phyloP scores from a whole-genome alignment of 1,284 basidiomycete species.

The Ganoderma lucidum region DNA sequence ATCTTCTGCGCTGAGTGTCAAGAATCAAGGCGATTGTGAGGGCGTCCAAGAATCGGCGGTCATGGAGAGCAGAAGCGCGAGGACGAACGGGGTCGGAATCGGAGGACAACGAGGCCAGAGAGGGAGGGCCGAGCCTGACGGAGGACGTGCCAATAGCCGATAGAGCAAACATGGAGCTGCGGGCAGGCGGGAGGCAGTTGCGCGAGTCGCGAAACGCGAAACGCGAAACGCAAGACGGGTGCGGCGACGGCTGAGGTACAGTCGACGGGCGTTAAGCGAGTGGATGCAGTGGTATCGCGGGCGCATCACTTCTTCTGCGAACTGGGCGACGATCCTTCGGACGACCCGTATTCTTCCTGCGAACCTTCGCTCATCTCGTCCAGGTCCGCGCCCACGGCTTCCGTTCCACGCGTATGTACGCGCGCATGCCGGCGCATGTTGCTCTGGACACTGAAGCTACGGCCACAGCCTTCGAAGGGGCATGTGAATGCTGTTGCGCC shows the following conservation, averaged over 20 bases:
- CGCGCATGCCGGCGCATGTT: conserved; percentile 88
- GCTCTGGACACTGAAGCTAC: conserved; percentile 85
- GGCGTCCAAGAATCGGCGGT: not conserved
- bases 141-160: not conserved
- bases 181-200: not conserved
- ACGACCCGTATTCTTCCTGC: conserved; percentile 32
- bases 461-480: conserved; percentile 76
- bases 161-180: not conserved
- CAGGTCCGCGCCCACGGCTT: conserved; percentile 32
- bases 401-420: conserved; percentile 58
- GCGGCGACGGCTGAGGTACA: not conserved
- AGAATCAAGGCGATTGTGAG: not conserved
- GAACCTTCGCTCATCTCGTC: conserved; percentile 37
- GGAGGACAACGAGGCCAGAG: not conserved
- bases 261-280: conserved; percentile 2
- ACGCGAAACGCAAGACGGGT: not conserved
- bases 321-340: conserved; percentile 29
- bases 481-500: conserved; percentile 71
- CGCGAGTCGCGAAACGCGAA: not conserved
- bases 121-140: not conserved
- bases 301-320: conserved; percentile 24
- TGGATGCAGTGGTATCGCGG: not conserved
- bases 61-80: not conserved
- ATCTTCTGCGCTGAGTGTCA: not conserved
- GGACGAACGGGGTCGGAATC: not conserved